phyloP scores from a whole-genome alignment of 768 basidiomycete genomes.

The Agaricus sinodeliciosus region DNA sequence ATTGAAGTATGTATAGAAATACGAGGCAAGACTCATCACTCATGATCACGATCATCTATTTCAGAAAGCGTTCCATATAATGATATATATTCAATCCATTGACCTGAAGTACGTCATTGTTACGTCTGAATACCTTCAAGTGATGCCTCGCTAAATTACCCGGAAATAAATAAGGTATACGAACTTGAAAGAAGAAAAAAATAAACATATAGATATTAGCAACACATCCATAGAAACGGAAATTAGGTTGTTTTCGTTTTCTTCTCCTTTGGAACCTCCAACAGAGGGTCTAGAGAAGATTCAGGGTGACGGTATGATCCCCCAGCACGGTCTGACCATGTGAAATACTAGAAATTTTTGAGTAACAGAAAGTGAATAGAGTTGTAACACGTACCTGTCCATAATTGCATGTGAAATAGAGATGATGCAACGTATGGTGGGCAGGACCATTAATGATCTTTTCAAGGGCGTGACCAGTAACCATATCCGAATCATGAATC shows the following conservation, averaged over 20 bases:
- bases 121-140: not conserved
- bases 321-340: slow-evolving; percentile 81
- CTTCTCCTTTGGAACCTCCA: slow-evolving; percentile 46
- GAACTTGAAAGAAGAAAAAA: not conserved
- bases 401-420: slow-evolving; percentile 96
- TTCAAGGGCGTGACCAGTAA: slow-evolving; percentile 85
- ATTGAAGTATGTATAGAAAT: not conserved
- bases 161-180: not conserved
- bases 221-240: not conserved
- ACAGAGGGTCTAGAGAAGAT: slow-evolving; percentile 76
- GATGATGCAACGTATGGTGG: slow-evolving; percentile 94
- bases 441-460: slow-evolving; percentile 95
- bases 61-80: no score
- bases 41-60: slow-evolving; percentile 22
- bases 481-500: slow-evolving; percentile 99
- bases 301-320: slow-evolving; percentile 89
- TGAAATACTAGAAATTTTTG: slow-evolving; percentile 74
- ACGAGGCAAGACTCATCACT: slow-evolving; percentile 18
- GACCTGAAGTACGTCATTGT: no score
- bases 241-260: slow-evolving; percentile 13
- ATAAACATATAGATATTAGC: slow-evolving; percentile 13
- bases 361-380: not conserved
- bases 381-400: slow-evolving; percentile 58
- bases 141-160: no score
- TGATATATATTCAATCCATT: no score